Evolutionary conservation across 345 rosid species (phyloP), one percentile per base, ranked within the genome.

Genomic region (Linum lewisii): DNA sequence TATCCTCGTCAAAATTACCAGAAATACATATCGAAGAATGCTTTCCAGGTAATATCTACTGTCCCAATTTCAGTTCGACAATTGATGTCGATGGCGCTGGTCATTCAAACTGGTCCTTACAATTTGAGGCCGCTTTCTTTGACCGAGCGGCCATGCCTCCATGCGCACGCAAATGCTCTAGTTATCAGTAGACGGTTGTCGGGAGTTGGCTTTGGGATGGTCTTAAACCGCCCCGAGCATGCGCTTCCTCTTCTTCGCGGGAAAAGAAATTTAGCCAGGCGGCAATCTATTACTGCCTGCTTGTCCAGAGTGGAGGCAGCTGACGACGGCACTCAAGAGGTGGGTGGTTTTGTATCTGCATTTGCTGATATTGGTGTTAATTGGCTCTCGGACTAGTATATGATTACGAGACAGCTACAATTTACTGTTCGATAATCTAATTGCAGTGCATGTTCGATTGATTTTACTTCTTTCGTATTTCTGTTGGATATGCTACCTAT

Each of bases 271-370:
- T 42, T 66, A 22, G 24, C 70, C 29, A 63, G 60, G 62, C 86
- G 77, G 62, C 73, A 69, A 53, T 16, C 81, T 26, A 53, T 79
- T 57, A 66, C 77, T 0, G 84, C 88, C 32, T 70, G 76, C 18
- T 59, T 16, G 47, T 11, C 81, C 34, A 77, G 81, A 51, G 71
- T 81, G 53, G 88, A 86, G 62, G 62, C 75, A 5, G 79, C 79
- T 61, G 82, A 69, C 34, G 83, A 84, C 42, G 75, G 51, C 61
- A 60, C 62, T 37, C 65, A 70, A 51, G 62, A 77, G 22, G 71
- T 81, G 86, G 86, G 81, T 81, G 58, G 45, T 65, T 57, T 16
- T 6, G 16, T 32, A 18, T 47, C 11, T 5, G 11, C 9, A 16
- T 2, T 42, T 21, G 37, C 25, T 24, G 3, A 1, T 49, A 47